Base-by-base conservation (phyloP, 1,139 yeast species). In the Geotrichum fermentans region DNA sequence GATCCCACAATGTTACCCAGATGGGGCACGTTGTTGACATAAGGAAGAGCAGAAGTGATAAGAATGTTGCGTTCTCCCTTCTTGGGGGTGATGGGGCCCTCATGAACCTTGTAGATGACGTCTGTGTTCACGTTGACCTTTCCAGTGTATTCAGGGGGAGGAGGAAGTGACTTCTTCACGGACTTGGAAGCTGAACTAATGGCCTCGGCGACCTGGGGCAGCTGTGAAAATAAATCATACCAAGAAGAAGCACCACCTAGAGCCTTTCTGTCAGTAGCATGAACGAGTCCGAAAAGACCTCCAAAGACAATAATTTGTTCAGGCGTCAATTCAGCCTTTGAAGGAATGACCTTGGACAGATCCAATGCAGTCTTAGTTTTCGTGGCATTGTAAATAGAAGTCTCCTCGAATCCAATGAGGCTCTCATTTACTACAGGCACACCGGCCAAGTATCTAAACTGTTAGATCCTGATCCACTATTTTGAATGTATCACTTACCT, bases 21-120 rank as follows among this genome's bases (percentile, higher is more conserved):
- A 69, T 92, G 99, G 44, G 99, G 99, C 50, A 92, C 98, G 63
- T 92, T 92, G 71, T 92, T 92, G 52, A 92, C 98, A 62, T 92
- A 92, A 13, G 99, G 99, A 61, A 92, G 78, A 30, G 99, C 97
- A 21, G 97, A 90, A 1, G 98, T 90, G 63, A 92, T 82, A 58
- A 92, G 74, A 51, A 92, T 78, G 67, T 92, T 92, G 63, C 85
- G 77, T 69, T 85, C 85, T 47, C 77, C 78, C 17, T 76, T 72
- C 58, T 78, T 78, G 52, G 97, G 97, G 13, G 61, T 60, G 48
- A 51, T 68, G 66, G 43, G 57, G 56, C 68, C 55, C 49, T 68
- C 67, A 24, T 29, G 24, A 17, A 36, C 37, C 22, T 43, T 42
- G 41, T 51, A 51, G 17, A 38, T 10, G 46, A 81, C 66, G 40